Percentiles rank a stretch among this genome's conserved stretches.
phyloP scores from a whole-genome alignment of 2,329 filamentous ascomycete species.

The Alternaria sp. region DNA sequence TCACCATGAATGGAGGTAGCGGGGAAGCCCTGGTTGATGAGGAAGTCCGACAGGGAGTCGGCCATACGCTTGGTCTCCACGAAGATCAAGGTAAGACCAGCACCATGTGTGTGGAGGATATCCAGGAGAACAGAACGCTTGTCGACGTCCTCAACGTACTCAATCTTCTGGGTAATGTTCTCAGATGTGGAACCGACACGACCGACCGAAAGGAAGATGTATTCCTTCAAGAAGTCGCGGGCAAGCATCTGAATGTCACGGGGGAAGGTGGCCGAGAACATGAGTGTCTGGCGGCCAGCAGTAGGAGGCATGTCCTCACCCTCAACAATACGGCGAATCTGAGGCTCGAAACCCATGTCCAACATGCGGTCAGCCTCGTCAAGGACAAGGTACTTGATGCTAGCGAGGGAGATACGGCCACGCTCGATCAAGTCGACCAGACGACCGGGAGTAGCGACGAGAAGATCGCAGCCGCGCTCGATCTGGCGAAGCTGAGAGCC shows the following conservation, averaged over 20 bases:
- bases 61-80: slow-evolving; percentile 99
- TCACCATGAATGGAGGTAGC: slow-evolving; percentile 99
- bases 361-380: slow-evolving; percentile 99
- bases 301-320: slow-evolving; percentile 96
- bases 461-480: slow-evolving; percentile 94
- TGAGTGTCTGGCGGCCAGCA: slow-evolving; percentile 90
- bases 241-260: slow-evolving; percentile 99
- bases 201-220: slow-evolving; percentile 97
- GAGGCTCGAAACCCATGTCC: slow-evolving; percentile 99
- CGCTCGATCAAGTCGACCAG: slow-evolving; percentile 98
- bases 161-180: slow-evolving; percentile 99
- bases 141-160: slow-evolving; percentile 96
- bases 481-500: slow-evolving; percentile 98
- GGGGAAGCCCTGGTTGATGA: slow-evolving; percentile 98
- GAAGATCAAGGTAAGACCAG: slow-evolving; percentile 92
- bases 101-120: slow-evolving; percentile 93
- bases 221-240: slow-evolving; percentile 98
- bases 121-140: slow-evolving; percentile 98
- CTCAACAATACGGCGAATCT: slow-evolving; percentile 98
- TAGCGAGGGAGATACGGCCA: slow-evolving; percentile 94
- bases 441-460: slow-evolving; percentile 96
- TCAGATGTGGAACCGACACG: slow-evolving; percentile 99
- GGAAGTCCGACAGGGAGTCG: slow-evolving; percentile 94
- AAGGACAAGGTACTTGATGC: slow-evolving; percentile 99
- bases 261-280: slow-evolving; percentile 99